A percentile compares a stretch with the other conserved stretches of the same genome.
These are phyloP conservation scores for Cucumis melo DNA, from an alignment of 306 rosid genomes.

Conservation along the genomic window DNA sequence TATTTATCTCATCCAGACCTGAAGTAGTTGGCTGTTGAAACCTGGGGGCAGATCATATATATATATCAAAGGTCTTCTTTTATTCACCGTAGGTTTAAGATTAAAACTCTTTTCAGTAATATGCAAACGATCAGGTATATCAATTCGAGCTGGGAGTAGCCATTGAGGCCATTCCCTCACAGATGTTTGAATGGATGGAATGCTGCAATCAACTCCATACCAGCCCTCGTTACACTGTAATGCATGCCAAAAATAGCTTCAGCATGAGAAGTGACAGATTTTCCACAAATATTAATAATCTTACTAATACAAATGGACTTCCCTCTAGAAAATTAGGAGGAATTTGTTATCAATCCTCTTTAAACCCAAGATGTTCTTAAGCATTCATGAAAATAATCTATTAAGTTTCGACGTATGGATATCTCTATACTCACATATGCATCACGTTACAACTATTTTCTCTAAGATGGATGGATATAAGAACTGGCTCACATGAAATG, in stretches of 20 bases:
- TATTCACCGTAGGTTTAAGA: conserved; percentile 47
- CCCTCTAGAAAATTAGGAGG: not conserved
- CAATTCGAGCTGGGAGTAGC: conserved; percentile 79
- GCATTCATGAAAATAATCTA: not conserved
- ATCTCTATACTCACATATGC: not conserved
- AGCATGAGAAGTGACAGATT: not conserved
- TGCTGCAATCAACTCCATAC: conserved; percentile 96
- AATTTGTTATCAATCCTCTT: not conserved
- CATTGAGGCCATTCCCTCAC: conserved; percentile 79
- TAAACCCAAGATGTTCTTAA: not conserved
- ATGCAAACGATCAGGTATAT: conserved; percentile 36
- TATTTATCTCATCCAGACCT: conserved; percentile 41
- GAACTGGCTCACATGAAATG: not conserved
- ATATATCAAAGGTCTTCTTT: conserved; percentile 88
- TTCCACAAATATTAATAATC: not conserved
- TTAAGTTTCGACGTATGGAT: not conserved
- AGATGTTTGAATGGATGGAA: conserved; percentile 59
- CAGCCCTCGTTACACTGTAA: conserved; percentile 85
- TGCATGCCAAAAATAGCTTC: conserved; percentile 2
- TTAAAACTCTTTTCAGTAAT: conserved; percentile 23
- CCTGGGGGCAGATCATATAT: conserved; percentile 75
- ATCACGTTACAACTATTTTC: not conserved
- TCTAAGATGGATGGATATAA: not conserved
- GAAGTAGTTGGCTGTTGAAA: conserved; percentile 82
- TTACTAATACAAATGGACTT: not conserved